Evolutionary conservation across 2,329 filamentous ascomycete species (phyloP), one percentile per base, ranked within the genome.

Genomic region (Calonectria pteridis): DNA sequence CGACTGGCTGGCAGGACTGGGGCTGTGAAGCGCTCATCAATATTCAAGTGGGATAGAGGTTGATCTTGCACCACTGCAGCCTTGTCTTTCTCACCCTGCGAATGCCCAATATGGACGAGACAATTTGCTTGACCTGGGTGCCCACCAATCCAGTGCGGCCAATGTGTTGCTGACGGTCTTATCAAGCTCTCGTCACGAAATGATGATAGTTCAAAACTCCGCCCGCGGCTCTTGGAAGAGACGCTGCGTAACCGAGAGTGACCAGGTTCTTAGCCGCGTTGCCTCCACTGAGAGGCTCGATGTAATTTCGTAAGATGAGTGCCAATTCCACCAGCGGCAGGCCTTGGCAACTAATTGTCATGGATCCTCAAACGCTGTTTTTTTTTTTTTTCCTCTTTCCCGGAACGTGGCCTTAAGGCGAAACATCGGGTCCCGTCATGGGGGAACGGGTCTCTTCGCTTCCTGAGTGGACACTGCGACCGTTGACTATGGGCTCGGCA

Each of bases 271-370:
- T 79, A 71, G 67, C 55, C 73, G 67, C 74, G 62, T 62, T 53
- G 63, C 73, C 76, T 77, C 79, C 79, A 79, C 78, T 53, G 67
- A 73, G 63, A 76, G 50, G 65, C 33, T 75, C 66, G 69, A 58
- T 64, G 77, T 65, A 81, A 81, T 81, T 81, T 81, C 79, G 76
- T 79, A 78, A 81, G 79, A 81, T 81, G 79, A 81, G 76, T 53
- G 73, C 71, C 68, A 81, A 79, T 80, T 77, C 73, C 72, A 78
- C 59, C 58, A 73, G 35, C 33, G 62, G 51, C 67, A 76, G 55
- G 72, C 72, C 72, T 72, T 67, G 35, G 67, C 51, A 23, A 31
- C 29, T 40, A 11, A 14, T 46, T 37, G 33, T 66, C 71, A 73
- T 67, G 72, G 55, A 62, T 62, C 33, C 55, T 43, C 40, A 75